These are phyloP conservation scores for Aspergillus nanangensis DNA, from an alignment of 495 filamentous ascomycete genomes.

Conservation along the genomic window DNA sequence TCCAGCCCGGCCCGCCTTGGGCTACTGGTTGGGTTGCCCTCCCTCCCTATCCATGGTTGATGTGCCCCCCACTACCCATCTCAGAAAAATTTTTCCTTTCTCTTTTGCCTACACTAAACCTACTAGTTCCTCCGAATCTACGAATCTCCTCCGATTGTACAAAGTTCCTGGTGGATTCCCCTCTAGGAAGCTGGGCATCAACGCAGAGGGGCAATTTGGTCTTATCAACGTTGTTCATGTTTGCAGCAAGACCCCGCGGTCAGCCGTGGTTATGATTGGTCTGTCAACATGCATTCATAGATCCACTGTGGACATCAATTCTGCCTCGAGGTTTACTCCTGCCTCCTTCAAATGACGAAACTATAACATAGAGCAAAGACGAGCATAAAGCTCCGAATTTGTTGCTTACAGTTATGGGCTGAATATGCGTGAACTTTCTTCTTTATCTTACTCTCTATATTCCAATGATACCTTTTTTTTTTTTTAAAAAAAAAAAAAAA, in stretches of 20 bases:
- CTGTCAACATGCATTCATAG: slow-evolving; percentile 1
- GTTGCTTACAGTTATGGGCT: background rate
- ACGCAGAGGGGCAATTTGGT: slow-evolving; percentile 39
- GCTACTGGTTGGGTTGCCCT: background rate
- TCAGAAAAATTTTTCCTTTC: slow-evolving; percentile 25
- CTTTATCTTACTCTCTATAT: background rate
- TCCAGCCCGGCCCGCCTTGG: slow-evolving; percentile 3
- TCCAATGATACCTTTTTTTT: background rate
- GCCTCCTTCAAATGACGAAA: too few species aligned
- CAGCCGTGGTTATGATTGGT: slow-evolving; percentile 12
- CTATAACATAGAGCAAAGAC: too few species aligned
- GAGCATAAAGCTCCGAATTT: too few species aligned
- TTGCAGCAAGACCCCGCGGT: slow-evolving; percentile 27
- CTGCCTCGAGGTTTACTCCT: too few species aligned
- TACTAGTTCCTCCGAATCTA: too few species aligned
- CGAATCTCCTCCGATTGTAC: too few species aligned
- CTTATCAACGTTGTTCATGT: slow-evolving; percentile 19
- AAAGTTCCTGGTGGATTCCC: slow-evolving; percentile 11
- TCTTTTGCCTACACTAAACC: slow-evolving; percentile 8
- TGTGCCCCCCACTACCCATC: slow-evolving; percentile 11
- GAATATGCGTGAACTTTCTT: background rate
- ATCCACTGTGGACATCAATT: slow-evolving; percentile 12
- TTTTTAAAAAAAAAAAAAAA: background rate
- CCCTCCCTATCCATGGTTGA: slow-evolving; percentile 7
- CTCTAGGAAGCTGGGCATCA: slow-evolving; percentile 38